Base-by-base conservation (phyloP, 371 early-diverging fungal species). In the Mortierella sp. region DNA sequence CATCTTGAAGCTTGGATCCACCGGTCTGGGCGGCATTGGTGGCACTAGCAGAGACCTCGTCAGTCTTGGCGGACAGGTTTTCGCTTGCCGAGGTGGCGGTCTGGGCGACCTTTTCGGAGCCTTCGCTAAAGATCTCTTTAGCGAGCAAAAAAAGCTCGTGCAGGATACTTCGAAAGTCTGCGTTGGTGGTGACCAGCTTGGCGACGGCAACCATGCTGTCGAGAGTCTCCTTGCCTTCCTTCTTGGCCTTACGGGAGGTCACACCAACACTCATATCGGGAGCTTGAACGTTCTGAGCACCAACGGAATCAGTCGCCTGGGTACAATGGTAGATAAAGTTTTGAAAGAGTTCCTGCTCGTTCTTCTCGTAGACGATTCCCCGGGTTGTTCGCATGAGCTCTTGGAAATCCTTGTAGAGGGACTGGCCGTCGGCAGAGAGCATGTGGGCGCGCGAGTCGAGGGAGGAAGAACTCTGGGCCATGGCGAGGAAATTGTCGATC, bases 271-370 rank as follows among this genome's bases (percentile, higher is more conserved):
- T 74, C 47, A 84, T 26, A 31, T 77, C 55, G 4, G 74, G 80
- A 7, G 78, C 68, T 0, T 34, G 24, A 28, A 72, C n/a, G 34
- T 76, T 26, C 70, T 72, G 70, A n/a, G 82, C 14, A 1, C 57
- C 63, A 44, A 73, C 76, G 4, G 80, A 48, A 28, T 79, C 78
- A 2, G 80, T 21, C 24, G 80, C 86, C 48, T 50, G 72, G 31
- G 72, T 71, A 55, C 86, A 86, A 58, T 94, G 93, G 80, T 91
- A 92, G 65, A 92, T 85, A 71, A 93, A 90, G 47, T 91, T 88
- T 73, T 94, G 94, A 70, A 93, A 90, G 26, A 91, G 78, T 72
- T 93, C 93, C 52, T 93, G 91, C 60, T 80, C 82, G 74, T 94
- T 94, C 85, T 93, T 93, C 34, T 81, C 89, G 3, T 80, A 70